Percentiles rank a stretch among this genome's conserved stretches.
These are phyloP conservation scores for Pyrenophora seminiperda DNA, from an alignment of 2,329 filamentous ascomycete genomes.

Conservation along the genomic window DNA sequence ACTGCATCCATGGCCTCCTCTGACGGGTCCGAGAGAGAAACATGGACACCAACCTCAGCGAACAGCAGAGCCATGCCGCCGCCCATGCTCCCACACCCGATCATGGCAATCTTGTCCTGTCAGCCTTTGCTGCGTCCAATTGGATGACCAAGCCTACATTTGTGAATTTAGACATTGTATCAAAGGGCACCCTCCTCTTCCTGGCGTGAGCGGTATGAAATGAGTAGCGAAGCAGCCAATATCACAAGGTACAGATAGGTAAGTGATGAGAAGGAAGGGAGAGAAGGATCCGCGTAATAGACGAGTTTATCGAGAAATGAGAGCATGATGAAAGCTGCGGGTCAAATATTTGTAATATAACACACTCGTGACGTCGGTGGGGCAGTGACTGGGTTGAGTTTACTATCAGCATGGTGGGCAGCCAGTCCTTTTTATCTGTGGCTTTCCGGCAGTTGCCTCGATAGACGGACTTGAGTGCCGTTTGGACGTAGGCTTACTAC, in stretches of 20 bases:
- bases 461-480: conserved; percentile 1
- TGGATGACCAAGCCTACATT: conserved; percentile 21
- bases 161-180: conserved; percentile 30
- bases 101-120: conserved; percentile 58
- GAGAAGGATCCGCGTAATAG: conserved; percentile 37
- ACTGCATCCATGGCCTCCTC: conserved; percentile 55
- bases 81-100: conserved; percentile 66
- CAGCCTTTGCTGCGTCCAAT: background rate
- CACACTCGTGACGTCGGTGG: conserved; percentile 23
- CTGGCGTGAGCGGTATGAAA: conserved; percentile 31
- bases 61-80: conserved; percentile 63
- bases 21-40: conserved; percentile 62
- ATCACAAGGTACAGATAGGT: conserved; percentile 38
- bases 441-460: conserved; percentile 3
- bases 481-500: background rate
- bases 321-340: conserved; percentile 25
- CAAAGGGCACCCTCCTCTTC: conserved; percentile 14
- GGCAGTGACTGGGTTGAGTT: conserved; percentile 12
- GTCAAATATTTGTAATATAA: conserved; percentile 8
- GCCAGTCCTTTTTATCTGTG: conserved; percentile 2
- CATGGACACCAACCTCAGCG: conserved; percentile 60
- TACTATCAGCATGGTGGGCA: background rate
- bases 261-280: conserved; percentile 39
- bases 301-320: conserved; percentile 37
- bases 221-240: conserved; percentile 30